Conservation (phyloP, 352 stramenopile genomes). For the Labyrinthula sp. region DNA sequence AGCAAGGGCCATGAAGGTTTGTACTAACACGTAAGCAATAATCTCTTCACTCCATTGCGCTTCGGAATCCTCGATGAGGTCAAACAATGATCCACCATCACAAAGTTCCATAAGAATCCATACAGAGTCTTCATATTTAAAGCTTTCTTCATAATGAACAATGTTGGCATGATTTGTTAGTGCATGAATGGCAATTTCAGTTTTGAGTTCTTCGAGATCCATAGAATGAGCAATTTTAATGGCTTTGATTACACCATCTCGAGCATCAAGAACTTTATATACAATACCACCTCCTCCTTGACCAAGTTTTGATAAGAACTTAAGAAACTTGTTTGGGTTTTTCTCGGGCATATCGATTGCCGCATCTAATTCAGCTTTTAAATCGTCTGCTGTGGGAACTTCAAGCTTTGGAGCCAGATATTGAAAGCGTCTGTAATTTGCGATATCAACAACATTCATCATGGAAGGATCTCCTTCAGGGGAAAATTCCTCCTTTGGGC, state of each 20-base stretch:
- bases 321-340: slow-evolving; percentile 35
- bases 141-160: slow-evolving; percentile 40
- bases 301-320: slow-evolving; percentile 37
- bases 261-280: slow-evolving; percentile 37
- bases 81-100: slow-evolving; percentile 59
- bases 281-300: slow-evolving; percentile 42
- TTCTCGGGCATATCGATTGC: too few species aligned
- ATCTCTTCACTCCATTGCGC: slow-evolving; percentile 46
- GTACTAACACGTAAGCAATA: slow-evolving; percentile 43
- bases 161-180: slow-evolving; percentile 42
- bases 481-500: too few species aligned
- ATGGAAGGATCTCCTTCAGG: too few species aligned
- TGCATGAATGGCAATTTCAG: slow-evolving; percentile 44
- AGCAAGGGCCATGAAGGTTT: slow-evolving; percentile 36
- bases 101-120: slow-evolving; percentile 81
- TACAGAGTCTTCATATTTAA: slow-evolving; percentile 34
- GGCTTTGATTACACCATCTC: slow-evolving; percentile 37
- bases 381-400: too few species aligned
- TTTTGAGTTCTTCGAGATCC: slow-evolving; percentile 39
- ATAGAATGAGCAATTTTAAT: slow-evolving; percentile 38
- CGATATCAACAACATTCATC: too few species aligned
- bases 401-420: too few species aligned
- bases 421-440: too few species aligned
- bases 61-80: slow-evolving; percentile 34
- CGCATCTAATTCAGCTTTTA: too few species aligned